Evolutionary conservation across 805 yeast species (phyloP).

Genomic region (Hanseniaspora singularis): DNA sequence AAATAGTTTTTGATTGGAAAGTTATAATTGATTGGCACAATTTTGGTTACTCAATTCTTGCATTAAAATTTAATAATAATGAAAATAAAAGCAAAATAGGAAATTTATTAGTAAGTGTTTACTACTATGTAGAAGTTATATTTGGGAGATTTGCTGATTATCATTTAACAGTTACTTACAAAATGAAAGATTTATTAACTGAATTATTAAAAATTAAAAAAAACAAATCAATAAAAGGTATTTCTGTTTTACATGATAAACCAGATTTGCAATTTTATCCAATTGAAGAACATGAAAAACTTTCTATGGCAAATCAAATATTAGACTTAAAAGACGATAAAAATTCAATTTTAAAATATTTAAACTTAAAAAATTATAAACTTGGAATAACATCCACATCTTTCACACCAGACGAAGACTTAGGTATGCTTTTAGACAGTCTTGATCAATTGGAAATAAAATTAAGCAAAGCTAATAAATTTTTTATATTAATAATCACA

Average conservation of each 20-base stretch:
- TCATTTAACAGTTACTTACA: conserved; percentile 69
- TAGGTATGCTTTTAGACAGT: conserved; percentile 55
- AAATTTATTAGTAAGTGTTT: conserved; percentile 45
- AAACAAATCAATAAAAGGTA: conserved; percentile 29
- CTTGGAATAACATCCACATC: conserved; percentile 82
- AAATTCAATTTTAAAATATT: no score
- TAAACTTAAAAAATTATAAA: conserved; percentile 41
- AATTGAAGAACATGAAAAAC: conserved; percentile 17
- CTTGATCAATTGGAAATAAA: conserved; percentile 29
- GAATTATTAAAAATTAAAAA: conserved; percentile 35
- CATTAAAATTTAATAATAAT: conserved; percentile 53
- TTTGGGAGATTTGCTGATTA: conserved; percentile 55
- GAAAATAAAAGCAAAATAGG: no score
- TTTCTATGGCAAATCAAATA: no score
- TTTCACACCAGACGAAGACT: conserved; percentile 92
- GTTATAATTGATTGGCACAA: conserved; percentile 94
- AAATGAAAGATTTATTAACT: conserved; percentile 52
- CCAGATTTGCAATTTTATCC: conserved; percentile 65
- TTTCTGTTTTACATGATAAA: conserved; percentile 69
- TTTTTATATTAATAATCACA: conserved; percentile 65
- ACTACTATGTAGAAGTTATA: conserved; percentile 49
- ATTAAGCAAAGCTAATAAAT: conserved; percentile 28
- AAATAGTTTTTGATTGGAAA: conserved; percentile 30
- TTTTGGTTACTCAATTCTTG: conserved; percentile 71
- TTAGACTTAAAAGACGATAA: no score